Evolutionary conservation across 2,329 filamentous ascomycete genomes (phyloP).

Genomic region (Ophiocordyceps sinensis): DNA sequence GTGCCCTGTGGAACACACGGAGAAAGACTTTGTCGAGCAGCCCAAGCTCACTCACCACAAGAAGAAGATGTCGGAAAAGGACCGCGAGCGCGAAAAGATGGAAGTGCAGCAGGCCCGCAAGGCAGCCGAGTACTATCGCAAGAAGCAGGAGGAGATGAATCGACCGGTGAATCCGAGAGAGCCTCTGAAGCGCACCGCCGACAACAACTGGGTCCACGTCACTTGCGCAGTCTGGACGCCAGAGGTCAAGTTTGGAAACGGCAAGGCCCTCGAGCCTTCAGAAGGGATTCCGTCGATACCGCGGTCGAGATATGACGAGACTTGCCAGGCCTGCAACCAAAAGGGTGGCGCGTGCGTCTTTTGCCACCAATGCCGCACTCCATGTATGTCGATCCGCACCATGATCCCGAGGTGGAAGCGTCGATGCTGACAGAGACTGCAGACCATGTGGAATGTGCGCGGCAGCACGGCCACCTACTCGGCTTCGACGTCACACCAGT

Average conservation of each 20-base stretch:
- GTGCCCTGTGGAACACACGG: slow-evolving; percentile 69
- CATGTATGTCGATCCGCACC: slow-evolving; percentile 28
- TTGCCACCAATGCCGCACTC: slow-evolving; percentile 58
- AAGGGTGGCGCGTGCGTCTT: slow-evolving; percentile 64
- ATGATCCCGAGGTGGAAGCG: not conserved
- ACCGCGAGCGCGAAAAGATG: slow-evolving; percentile 72
- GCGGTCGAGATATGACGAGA: slow-evolving; percentile 54
- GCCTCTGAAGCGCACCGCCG: slow-evolving; percentile 80
- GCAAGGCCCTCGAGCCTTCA: slow-evolving; percentile 66
- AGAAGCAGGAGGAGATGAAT: slow-evolving; percentile 70
- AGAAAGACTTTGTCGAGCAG: slow-evolving; percentile 73
- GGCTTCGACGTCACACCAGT: slow-evolving; percentile 86
- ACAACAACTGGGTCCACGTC: slow-evolving; percentile 98
- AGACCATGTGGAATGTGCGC: slow-evolving; percentile 75
- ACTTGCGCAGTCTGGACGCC: slow-evolving; percentile 83
- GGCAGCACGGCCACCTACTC: slow-evolving; percentile 65
- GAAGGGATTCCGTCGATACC: slow-evolving; percentile 83
- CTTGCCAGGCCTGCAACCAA: slow-evolving; percentile 73
- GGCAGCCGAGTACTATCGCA: slow-evolving; percentile 67
- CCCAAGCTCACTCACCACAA: slow-evolving; percentile 37
- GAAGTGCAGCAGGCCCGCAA: slow-evolving; percentile 75
- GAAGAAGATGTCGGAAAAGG: slow-evolving; percentile 83
- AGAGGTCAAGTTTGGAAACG: slow-evolving; percentile 84
- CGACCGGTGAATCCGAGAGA: slow-evolving; percentile 76
- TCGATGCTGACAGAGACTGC: slow-evolving; percentile 2